A percentile compares a stretch with the other conserved stretches of the same genome.
These are phyloP conservation scores for Triglochin maritima DNA, from an alignment of 106 monocot species.

Conservation along the genomic window DNA sequence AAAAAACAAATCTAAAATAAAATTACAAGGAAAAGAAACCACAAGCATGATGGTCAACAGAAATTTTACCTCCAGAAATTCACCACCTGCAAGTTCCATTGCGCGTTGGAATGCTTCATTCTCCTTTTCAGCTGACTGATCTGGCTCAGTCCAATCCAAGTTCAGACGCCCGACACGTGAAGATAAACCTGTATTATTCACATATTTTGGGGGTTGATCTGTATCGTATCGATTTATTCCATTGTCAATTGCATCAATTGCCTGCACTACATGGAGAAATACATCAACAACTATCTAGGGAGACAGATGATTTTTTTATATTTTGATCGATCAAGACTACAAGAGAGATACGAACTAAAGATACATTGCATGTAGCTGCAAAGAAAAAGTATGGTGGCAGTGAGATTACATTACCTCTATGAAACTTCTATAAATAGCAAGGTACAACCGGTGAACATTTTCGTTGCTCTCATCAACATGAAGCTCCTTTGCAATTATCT, in stretches of 20 bases:
- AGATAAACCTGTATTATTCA: conserved; percentile 73
- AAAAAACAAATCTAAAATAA: background rate
- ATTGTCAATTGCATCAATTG: conserved; percentile 96
- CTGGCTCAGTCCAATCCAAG: conserved; percentile 87
- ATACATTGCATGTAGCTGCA: background rate
- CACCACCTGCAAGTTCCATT: conserved; percentile 70
- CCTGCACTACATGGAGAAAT: conserved; percentile 18
- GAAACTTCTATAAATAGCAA: conserved; percentile 89
- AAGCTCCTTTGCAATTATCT: conserved; percentile 95
- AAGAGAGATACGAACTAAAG: background rate
- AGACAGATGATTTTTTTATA: background rate
- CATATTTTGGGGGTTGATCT: conserved; percentile 74
- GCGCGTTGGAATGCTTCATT: conserved; percentile 85
- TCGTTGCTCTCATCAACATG: conserved; percentile 55
- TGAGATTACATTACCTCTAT: conserved; percentile 53
- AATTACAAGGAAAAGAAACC: background rate
- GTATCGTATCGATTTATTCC: conserved; percentile 86
- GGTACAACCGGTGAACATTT: conserved; percentile 71
- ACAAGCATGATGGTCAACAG: background rate
- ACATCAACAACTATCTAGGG: background rate
- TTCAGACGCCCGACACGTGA: conserved; percentile 77
- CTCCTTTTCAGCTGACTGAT: conserved; percentile 84
- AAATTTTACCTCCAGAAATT: conserved; percentile 73
- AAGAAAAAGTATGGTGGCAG: background rate
- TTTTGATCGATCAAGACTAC: background rate